Percentiles rank a stretch among this genome's conserved stretches.
Conservation (phyloP, 2,329 filamentous ascomycete species). For the Diaporthe sp. region DNA sequence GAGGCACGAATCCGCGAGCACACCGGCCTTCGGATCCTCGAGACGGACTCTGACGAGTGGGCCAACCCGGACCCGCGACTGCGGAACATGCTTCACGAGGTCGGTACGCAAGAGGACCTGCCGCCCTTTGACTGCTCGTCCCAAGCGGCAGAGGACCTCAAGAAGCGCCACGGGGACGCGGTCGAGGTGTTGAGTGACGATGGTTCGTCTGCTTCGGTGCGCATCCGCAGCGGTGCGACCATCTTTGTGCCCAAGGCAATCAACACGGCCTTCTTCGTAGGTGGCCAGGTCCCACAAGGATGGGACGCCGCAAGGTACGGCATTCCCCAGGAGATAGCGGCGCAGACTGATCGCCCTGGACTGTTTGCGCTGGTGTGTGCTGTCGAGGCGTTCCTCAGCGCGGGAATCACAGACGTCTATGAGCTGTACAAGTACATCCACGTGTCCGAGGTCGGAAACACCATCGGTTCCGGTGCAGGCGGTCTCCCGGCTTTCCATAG, state of each 20-base stretch:
- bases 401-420: constrained; percentile 45
- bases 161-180: constrained; percentile 45
- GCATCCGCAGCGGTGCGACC: constrained; percentile 44
- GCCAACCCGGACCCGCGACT: constrained; percentile 40
- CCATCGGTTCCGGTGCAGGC: constrained; percentile 46
- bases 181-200: constrained; percentile 39
- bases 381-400: constrained; percentile 46
- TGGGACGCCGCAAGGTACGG: constrained; percentile 49
- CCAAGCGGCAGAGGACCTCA: constrained; percentile 45
- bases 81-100: constrained; percentile 47
- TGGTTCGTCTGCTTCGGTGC: constrained; percentile 37
- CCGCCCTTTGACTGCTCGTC: constrained; percentile 45
- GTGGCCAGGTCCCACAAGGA: constrained; percentile 47
- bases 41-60: constrained; percentile 39
- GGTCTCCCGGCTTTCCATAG: constrained; percentile 41
- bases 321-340: constrained; percentile 47
- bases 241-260: constrained; percentile 47
- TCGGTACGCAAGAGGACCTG: constrained; percentile 46
- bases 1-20: constrained; percentile 45
- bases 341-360: constrained; percentile 47
- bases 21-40: constrained; percentile 47
- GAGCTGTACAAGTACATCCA: constrained; percentile 49
- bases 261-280: constrained; percentile 39
- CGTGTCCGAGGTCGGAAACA: constrained; percentile 48
- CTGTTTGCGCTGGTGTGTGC: constrained; percentile 46